These are phyloP conservation scores for Myotisia sp. DNA, from an alignment of 2,329 filamentous ascomycete species.

Conservation along the genomic window DNA sequence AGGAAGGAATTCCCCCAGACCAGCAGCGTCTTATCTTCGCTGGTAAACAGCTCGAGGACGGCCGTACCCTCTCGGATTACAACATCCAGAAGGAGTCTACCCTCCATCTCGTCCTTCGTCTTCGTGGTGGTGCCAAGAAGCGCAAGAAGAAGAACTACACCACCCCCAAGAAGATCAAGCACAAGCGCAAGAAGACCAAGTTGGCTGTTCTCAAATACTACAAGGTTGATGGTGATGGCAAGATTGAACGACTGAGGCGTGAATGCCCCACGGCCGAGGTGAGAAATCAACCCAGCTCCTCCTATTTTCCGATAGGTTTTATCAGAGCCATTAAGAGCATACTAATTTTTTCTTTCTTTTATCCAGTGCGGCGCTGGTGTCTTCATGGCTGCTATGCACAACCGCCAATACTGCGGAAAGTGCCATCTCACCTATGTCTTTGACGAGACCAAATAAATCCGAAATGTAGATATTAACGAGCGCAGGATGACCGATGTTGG, in stretches of 20 bases:
- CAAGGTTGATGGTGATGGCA: conserved; percentile 99
- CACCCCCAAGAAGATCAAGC: conserved; percentile 99
- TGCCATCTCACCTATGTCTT: conserved; percentile 60
- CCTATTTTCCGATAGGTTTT: too few relatives aligned
- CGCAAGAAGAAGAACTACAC: conserved; percentile 99
- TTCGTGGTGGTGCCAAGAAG: conserved; percentile 99
- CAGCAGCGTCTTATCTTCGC: conserved; percentile 99
- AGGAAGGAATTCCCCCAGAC: conserved; percentile 98
- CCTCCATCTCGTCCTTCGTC: conserved; percentile 92
- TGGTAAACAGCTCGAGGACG: conserved; percentile 99
- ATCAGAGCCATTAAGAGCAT: background rate
- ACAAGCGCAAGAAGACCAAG: conserved; percentile 99
- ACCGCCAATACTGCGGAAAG: conserved; percentile 88
- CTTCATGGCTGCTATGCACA: conserved; percentile 99
- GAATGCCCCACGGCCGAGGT: conserved; percentile 90
- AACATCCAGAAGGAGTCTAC: conserved; percentile 99
- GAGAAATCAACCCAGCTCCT: conserved; percentile 40
- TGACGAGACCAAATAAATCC: conserved; percentile 47
- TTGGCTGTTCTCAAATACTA: conserved; percentile 99
- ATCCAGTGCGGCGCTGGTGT: conserved; percentile 92
- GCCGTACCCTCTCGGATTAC: conserved; percentile 98
- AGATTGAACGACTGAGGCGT: conserved; percentile 97
- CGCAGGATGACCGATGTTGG: too few relatives aligned
- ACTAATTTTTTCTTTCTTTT: too few relatives aligned
- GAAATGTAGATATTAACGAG: background rate